Percentiles rank a stretch among this genome's conserved stretches.
Conservation (phyloP, 208 protist species). For the Tritrichomonas musculus region DNA sequence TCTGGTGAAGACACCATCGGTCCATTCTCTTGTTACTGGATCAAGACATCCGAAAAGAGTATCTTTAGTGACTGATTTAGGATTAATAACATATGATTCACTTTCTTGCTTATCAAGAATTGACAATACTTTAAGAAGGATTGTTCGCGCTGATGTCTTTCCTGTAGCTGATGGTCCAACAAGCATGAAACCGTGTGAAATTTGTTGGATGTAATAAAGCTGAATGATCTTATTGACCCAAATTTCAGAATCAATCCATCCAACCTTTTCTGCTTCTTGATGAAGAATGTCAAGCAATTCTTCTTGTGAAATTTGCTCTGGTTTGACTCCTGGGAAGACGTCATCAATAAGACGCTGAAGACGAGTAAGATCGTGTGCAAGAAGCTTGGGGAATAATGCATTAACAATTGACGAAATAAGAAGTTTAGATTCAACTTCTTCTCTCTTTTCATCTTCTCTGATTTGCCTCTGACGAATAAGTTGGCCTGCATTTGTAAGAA, state of each 20-base stretch:
- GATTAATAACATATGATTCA: conserved; percentile 87
- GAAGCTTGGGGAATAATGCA: conserved; percentile 92
- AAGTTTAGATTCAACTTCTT: conserved; percentile 67
- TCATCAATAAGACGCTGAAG: conserved; percentile 82
- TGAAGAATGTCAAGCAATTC: background rate
- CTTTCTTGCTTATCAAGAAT: conserved; percentile 55
- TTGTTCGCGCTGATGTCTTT: conserved; percentile 86
- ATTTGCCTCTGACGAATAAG: conserved; percentile 35
- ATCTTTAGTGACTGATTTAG: conserved; percentile 93
- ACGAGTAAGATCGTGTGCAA: conserved; percentile 80
- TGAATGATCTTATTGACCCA: conserved; percentile 95
- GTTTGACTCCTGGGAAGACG: conserved; percentile 80
- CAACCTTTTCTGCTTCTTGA: background rate
- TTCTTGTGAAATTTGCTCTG: background rate
- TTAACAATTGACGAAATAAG: conserved; percentile 79
- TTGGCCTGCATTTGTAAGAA: conserved; percentile 80
- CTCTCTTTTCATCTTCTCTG: background rate
- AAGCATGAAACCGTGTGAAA: conserved; percentile 96
- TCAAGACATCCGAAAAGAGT: conserved; percentile 95
- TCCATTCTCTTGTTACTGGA: conserved; percentile 91
- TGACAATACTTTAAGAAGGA: conserved; percentile 81
- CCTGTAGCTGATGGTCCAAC: conserved; percentile 92
- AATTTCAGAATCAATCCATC: conserved; percentile 46
- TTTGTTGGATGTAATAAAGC: conserved; percentile 84
- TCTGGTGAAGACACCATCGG: conserved; percentile 94